Evolutionary conservation across 225 moss, liverwort and hornwort genomes (phyloP), one percentile per base, ranked within the genome.

Genomic region (Antitrichia curtipendula): DNA sequence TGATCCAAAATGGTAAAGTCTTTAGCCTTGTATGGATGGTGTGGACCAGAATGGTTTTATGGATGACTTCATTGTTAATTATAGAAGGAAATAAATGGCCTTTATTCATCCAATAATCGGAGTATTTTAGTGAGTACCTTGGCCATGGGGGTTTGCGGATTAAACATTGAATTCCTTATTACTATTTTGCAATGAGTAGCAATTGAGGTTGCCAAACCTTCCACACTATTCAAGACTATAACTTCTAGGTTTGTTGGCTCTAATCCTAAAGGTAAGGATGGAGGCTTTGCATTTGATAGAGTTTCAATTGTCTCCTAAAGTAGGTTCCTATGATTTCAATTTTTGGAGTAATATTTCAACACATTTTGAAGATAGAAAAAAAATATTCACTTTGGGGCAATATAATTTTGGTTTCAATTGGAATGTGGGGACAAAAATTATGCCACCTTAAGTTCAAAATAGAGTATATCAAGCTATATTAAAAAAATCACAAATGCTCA

Each of bases 231-330:
- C 50, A 1, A 25, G 13, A 18, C 10, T 17, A 49, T 14, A 41
- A 32, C 8, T 22, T 45, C 20, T 14, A 29, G 5, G 40, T 40
- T 45, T 10, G 43, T 60, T 43, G 29, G 8, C 45, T 56, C 3
- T 38, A 3, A 56, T n/a, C 12, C 12, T 0, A 0, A 38, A 56
- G 12, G 10, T 16, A 38, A 56, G 12, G 12, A 56, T 24, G 27
- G 27, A 56, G 56, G 38, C 25, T 78, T 56, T 17, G 27, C 38
- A 38, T 38, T 27, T 54, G 5, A 23, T 31, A 11, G 47, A 73
- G 21, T 34, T 5, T 1, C 2, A 50, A 34, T 1, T 34, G 12
- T 32, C 1, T 3, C 4, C 4, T 47, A 2, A 7, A 3, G 2
- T 32, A 19, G 75, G 20, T 12, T 8, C 32, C 2, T 32, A 21